Conservation (phyloP, 805 yeast genomes). For the Wickerhamiella brachini region DNA sequence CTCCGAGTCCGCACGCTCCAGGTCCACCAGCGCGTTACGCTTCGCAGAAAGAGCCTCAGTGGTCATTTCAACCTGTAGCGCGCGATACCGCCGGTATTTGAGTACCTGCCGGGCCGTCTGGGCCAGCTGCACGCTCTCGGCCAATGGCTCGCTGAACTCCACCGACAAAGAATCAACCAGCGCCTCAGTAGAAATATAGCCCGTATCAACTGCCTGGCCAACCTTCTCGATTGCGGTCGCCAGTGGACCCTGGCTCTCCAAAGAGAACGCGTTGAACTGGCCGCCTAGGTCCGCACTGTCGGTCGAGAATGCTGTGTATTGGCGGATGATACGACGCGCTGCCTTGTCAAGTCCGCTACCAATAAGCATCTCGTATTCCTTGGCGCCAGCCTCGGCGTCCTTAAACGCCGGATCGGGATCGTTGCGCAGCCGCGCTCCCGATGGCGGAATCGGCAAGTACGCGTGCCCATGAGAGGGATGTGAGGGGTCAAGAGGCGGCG, state of each 20-base stretch:
- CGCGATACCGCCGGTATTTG: slow-evolving; percentile 46
- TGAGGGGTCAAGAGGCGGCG: slow-evolving; percentile 49
- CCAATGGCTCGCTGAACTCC: slow-evolving; percentile 52
- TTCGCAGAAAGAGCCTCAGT: slow-evolving; percentile 28
- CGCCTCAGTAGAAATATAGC: slow-evolving; percentile 36
- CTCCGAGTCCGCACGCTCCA: slow-evolving; percentile 33
- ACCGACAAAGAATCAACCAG: slow-evolving; percentile 41
- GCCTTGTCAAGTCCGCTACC: slow-evolving; percentile 40
- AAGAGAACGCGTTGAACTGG: slow-evolving; percentile 43
- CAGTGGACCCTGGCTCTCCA: slow-evolving; percentile 31
- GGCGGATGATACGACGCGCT: slow-evolving; percentile 40
- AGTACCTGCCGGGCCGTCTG: slow-evolving; percentile 42
- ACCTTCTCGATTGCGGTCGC: slow-evolving; percentile 59
- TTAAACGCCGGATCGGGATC: slow-evolving; percentile 27
- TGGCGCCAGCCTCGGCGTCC: slow-evolving; percentile 31
- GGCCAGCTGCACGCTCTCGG: slow-evolving; percentile 57
- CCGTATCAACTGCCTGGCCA: slow-evolving; percentile 72
- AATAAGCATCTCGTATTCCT: slow-evolving; percentile 34
- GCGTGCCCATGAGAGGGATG: slow-evolving; percentile 45
- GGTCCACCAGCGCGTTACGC: slow-evolving; percentile 22
- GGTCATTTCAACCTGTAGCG: slow-evolving; percentile 37
- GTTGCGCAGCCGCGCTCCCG: slow-evolving; percentile 25
- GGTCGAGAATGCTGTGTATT: slow-evolving; percentile 43
- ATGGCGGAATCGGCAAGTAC: slow-evolving; percentile 47
- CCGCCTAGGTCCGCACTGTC: slow-evolving; percentile 72